Percentiles rank a stretch among this genome's conserved stretches.
Evolutionary conservation across 1,284 basidiomycete species (phyloP).

Genomic region (Cryptococcus floricola): DNA sequence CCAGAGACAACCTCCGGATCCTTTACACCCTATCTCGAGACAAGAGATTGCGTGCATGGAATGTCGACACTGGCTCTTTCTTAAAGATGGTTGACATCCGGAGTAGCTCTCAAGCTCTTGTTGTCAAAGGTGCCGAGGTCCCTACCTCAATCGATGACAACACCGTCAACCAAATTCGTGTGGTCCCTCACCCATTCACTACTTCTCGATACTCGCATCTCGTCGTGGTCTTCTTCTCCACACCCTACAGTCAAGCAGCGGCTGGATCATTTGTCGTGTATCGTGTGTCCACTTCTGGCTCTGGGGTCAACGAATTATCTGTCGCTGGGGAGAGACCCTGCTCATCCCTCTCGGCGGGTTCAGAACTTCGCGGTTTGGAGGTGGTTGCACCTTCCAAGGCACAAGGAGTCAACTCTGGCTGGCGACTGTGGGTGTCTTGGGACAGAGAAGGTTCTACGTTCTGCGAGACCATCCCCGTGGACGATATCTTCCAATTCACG

Average conservation of each 20-base stretch:
- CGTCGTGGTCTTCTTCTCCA: constrained; percentile 44
- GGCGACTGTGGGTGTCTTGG: constrained; percentile 51
- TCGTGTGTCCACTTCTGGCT: constrained; percentile 28
- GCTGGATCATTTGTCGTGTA: constrained; percentile 48
- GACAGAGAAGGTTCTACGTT: constrained; percentile 34
- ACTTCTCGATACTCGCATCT: constrained; percentile 40
- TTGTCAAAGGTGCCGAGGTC: constrained; percentile 11
- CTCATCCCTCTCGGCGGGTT: constrained; percentile 25
- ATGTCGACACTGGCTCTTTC: constrained; percentile 36
- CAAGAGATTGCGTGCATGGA: constrained; percentile 75
- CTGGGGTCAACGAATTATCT: constrained; percentile 31
- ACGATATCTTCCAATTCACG: constrained; percentile 40
- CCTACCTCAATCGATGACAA: constrained; percentile 3
- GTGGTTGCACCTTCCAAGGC: constrained; percentile 30
- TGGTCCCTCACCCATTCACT: constrained; percentile 33
- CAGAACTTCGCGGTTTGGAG: constrained; percentile 48
- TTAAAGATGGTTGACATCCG: constrained; percentile 45
- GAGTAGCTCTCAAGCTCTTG: constrained; percentile 26
- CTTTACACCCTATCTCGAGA: constrained; percentile 86
- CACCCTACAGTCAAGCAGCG: constrained; percentile 29
- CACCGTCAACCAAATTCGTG: constrained; percentile 34
- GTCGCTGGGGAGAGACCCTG: constrained; percentile 36
- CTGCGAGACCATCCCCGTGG: constrained; percentile 29
- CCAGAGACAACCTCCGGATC: constrained; percentile 57
- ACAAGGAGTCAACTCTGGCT: constrained; percentile 33